Conservation (phyloP, 1,284 basidiomycete genomes). For the Trichosporon coremiiforme region DNA sequence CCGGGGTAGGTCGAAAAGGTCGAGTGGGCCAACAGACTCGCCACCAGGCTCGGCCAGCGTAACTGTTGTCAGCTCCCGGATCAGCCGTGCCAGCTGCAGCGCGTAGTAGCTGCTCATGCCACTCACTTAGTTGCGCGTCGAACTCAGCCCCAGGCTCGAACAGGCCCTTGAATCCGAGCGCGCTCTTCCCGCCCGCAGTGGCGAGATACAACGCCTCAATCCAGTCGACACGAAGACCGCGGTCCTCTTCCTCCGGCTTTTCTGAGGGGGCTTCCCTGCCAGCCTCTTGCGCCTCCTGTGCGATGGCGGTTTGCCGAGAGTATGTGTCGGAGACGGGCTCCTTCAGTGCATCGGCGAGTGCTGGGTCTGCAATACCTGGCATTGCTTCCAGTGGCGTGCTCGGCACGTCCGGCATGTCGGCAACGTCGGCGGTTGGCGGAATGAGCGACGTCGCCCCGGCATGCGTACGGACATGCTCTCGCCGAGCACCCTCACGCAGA, state of each 20-base stretch:
- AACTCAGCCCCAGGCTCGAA: slow-evolving; percentile 72
- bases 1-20: slow-evolving; percentile 65
- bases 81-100: not conserved
- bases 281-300: not conserved
- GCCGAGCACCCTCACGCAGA: slow-evolving; percentile 66
- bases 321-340: not conserved
- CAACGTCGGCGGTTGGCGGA: not conserved
- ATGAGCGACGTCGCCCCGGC: slow-evolving; percentile 25
- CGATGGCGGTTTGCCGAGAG: not conserved
- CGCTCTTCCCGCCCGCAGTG: slow-evolving; percentile 71
- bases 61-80: slow-evolving; percentile 28
- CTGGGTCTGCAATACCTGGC: not conserved
- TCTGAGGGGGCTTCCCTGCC: not conserved
- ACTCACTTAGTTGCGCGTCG: slow-evolving; percentile 76
- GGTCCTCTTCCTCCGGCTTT: slow-evolving; percentile 8
- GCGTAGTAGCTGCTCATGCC: not conserved
- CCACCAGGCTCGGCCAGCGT: slow-evolving; percentile 56
- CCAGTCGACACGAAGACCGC: slow-evolving; percentile 66
- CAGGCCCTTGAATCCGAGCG: slow-evolving; percentile 64
- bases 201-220: slow-evolving; percentile 75
- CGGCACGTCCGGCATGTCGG: not conserved
- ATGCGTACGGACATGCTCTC: slow-evolving; percentile 35
- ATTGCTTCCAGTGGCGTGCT: not conserved
- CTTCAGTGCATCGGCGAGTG: not conserved
- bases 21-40: slow-evolving; percentile 55